Percentiles rank a stretch among this genome's conserved stretches.
These are phyloP conservation scores for Trichoderma harzianum DNA, from an alignment of 2,329 filamentous ascomycete genomes.

Conservation along the genomic window DNA sequence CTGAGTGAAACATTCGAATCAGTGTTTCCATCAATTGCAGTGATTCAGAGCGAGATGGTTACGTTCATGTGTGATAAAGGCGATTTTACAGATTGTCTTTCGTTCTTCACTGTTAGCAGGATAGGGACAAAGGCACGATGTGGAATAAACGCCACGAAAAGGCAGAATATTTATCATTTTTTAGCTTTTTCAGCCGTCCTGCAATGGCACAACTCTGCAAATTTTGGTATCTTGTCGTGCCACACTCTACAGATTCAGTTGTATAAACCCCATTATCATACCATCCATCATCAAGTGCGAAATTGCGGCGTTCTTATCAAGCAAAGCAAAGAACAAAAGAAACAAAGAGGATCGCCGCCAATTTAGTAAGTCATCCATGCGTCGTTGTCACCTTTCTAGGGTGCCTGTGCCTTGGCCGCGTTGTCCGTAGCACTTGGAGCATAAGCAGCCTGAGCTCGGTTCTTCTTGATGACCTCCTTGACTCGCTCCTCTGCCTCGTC, in stretches of 20 bases:
- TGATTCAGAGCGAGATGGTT: neutral
- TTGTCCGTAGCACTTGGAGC: slow-evolving; percentile 45
- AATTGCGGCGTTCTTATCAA: slow-evolving; percentile 1
- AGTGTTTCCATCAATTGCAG: neutral
- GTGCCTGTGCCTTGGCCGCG: slow-evolving; percentile 28
- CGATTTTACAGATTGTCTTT: too few species aligned
- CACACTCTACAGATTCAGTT: slow-evolving; percentile 13
- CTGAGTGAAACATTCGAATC: neutral
- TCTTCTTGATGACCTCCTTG: slow-evolving; percentile 75
- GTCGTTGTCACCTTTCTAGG: slow-evolving; percentile 28
- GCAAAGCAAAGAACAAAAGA: neutral
- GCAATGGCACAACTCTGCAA: slow-evolving; percentile 10
- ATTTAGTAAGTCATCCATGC: slow-evolving; percentile 10
- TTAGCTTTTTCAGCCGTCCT: neutral
- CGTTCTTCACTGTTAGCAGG: neutral
- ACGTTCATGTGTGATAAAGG: neutral
- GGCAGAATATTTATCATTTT: neutral
- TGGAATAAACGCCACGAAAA: neutral
- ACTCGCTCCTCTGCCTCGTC: slow-evolving; percentile 81
- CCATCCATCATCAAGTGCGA: slow-evolving; percentile 15
- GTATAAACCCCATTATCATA: slow-evolving; percentile 5
- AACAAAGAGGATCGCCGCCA: slow-evolving; percentile 10
- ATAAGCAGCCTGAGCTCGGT: slow-evolving; percentile 54
- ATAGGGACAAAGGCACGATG: neutral
- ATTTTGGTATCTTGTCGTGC: slow-evolving; percentile 19